Base-by-base conservation (phyloP, 2,329 filamentous ascomycete species). In the Metarhizium guizhouense region DNA sequence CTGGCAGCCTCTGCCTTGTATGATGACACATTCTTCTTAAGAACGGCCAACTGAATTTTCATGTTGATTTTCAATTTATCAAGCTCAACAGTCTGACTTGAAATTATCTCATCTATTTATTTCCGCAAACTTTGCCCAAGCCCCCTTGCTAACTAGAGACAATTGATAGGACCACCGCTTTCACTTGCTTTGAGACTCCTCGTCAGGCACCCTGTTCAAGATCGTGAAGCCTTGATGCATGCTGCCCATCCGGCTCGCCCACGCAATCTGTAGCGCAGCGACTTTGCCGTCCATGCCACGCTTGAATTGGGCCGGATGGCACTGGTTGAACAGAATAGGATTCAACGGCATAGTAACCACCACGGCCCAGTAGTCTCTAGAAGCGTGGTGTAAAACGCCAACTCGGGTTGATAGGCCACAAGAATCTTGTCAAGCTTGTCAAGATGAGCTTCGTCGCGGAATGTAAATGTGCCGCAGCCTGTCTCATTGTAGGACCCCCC, bases 41-140 rank as follows among this genome's bases (percentile, higher is more conserved):
- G 80, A 84, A 84, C 81, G 80, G 80, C 81, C 81, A 82, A 81
- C 81, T 78, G 78, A 84, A 82, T 72, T 64, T 65, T 67, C 62
- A 76, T 83, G 80, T 82, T 77, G 80, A 83, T 65, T 64, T 52
- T 73, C 71, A 74, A 76, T 72, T 71, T 73, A 79, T 82, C 80
- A 83, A 83, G 79, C 80, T 83, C 78, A 82, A 82, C 78, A 82
- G 78, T 84, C 79, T 84, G 80, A 83, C 61, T 62, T 56, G 18
- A 43, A 18, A 25, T 25, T 11, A 48, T 30, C 30, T 48, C 45
- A 29, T 30, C 13, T 47, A n/a, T 30, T 16, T 6, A 48, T 16
- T 13, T 48, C 42, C n/a, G n/a, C 42, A 45, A 45, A 48, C 45
- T 40, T 29, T 56, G 52, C 40, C 52, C 45, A 53, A 45, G 48